A percentile compares a stretch with the other conserved stretches of the same genome.
Conservation (phyloP, 2,329 filamentous ascomycete genomes). For the Geosmithia flava region DNA sequence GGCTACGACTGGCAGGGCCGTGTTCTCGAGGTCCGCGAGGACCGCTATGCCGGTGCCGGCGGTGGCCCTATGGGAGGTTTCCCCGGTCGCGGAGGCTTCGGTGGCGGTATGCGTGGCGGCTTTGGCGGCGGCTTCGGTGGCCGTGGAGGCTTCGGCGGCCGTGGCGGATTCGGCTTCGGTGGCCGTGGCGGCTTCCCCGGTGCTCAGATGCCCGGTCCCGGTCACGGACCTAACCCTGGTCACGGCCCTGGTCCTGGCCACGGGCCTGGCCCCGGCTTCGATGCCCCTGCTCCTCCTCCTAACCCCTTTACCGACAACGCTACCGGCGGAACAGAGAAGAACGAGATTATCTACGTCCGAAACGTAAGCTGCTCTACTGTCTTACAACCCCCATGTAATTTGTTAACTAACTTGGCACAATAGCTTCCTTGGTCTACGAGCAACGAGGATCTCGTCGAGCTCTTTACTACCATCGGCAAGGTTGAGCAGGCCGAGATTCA, state of each 20-base stretch:
- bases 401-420: neutral
- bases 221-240: constrained; percentile 19
- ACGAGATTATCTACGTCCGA: constrained; percentile 83
- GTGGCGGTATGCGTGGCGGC: constrained; percentile 45
- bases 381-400: neutral
- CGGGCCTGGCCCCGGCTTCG: constrained; percentile 27
- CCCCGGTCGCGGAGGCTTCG: constrained; percentile 43
- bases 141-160: constrained; percentile 36
- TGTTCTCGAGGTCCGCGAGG: constrained; percentile 85
- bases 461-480: constrained; percentile 96
- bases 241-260: constrained; percentile 9
- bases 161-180: constrained; percentile 28
- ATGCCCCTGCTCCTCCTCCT: constrained; percentile 43
- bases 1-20: constrained; percentile 98
- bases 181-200: constrained; percentile 24
- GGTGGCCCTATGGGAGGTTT: constrained; percentile 26
- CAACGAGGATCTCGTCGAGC: constrained; percentile 91
- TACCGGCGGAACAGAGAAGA: constrained; percentile 72
- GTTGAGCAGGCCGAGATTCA: constrained; percentile 99
- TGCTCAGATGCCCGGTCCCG: constrained; percentile 10
- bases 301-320: constrained; percentile 94
- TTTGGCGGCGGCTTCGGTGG: constrained; percentile 42
- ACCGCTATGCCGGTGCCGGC: constrained; percentile 67
- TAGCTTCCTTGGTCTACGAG: constrained; percentile 98
- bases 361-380: constrained; percentile 53